Evolutionary conservation across 768 basidiomycete species (phyloP), one percentile per base, ranked within the genome.

Genomic region (Boletus rex-veris): DNA sequence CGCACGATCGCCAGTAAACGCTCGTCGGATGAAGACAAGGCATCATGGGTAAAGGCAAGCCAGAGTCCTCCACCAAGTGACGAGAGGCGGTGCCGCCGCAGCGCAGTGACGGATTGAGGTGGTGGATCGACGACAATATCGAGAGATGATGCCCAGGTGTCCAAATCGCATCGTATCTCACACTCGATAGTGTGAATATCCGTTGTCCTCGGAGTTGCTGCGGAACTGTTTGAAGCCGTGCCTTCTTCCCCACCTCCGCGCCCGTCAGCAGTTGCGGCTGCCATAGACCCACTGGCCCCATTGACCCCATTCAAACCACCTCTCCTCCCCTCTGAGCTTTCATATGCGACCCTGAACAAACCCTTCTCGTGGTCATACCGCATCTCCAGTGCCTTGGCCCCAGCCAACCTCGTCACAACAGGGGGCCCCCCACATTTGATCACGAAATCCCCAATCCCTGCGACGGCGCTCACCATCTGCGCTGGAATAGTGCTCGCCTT

Each of bases 401-500:
- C 88, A 2, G 83, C 79, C 15, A 98, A 71, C 31, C 95, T 78
- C 1, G 92, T 96, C 9, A 92, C 77, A n/a, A 92, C 79, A 0
- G 97, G 97, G 3, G 97, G 96, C 0, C 93, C 94, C 14, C 97
- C 97, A 60, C 83, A 88, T 70, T 93, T 95, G 73, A 99, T 96
- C 7, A 92, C 87, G 63, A 92, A 98, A 58, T 98, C 96, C 19
- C 97, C 93, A 10, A 97, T 86, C 1, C 95, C 95, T 0, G 94
- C 92, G 0, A 98, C 74, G 2, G 86, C 80, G 38, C 82, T 81
- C 64, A 96, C 86, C 92, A 98, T 96, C 61, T 93, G 86, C n/a
- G 85, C 86, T 1, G 95, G 96, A 47, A 96, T 94, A 12, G 90
- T 90, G 0, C 85, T 84, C 12, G 68, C 70, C 71, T 98, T 98